Conservation (phyloP, 345 rosid genomes). For the Brassica napus region Da-Ae NC_063447.1:36672501-36673000, state of each 20-base stretch:
- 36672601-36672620: constrained; percentile 13
- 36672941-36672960: background rate
- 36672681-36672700: constrained; percentile 9
- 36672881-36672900: constrained; percentile 7
- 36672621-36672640: constrained; percentile 31
- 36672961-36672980: background rate
- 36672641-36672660: constrained; percentile 19
- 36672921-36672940: background rate
- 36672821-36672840: constrained; percentile 27
- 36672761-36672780: constrained; percentile 21
- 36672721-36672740: constrained; percentile 20
- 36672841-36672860: constrained; percentile 22
- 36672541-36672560: constrained; percentile 18
- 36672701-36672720: constrained; percentile 29
- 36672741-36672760: constrained; percentile 33
- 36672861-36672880: constrained; percentile 30
- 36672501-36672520: constrained; percentile 16
- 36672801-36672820: constrained; percentile 13
- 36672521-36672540: constrained; percentile 38
- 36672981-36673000: background rate
- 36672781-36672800: constrained; percentile 5
- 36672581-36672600: constrained; percentile 12
- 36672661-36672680: constrained; percentile 29
- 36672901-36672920: background rate
- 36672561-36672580: constrained; percentile 25